Evolutionary conservation across 2,329 filamentous ascomycete genomes (phyloP), one percentile per base, ranked within the genome.

Genomic region (Beauveria sp.): DNA sequence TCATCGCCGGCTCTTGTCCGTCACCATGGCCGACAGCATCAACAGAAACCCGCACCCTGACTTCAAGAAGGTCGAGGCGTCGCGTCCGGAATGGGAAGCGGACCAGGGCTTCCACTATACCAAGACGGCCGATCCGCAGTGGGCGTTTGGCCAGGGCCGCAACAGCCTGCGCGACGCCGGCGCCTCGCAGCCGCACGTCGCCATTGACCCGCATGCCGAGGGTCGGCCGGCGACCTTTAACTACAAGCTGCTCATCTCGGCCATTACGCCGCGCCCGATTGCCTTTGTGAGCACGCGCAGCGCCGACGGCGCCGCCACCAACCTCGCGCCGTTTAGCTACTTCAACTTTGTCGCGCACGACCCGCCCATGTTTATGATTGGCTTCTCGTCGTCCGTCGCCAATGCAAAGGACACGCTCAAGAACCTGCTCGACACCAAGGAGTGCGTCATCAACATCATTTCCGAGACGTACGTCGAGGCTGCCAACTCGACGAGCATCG

Each of bases 181-280:
- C 63, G 61, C 62, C 42, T 62, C 51, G 59, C 83, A 85, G 63
- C 56, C 60, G 38, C 90, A 96, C 75, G 74, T 93, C 65, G 78
- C 86, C 70, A 96, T 97, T 68, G 88, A 96, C 73, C 93, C 93
- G 0, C 86, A 93, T 72, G 87, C 81, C 61, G 77, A 85, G 30
- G 89, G 86, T 38, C 83, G 93, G 0, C 81, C 86, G 0, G 75
- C 84, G 0, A 76, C 79, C 1, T 86, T 83, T 76, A 97, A 97
- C 81, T 97, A 98, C 83, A 96, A 96, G 76, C 83, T 97, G 16
- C 79, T 97, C 64, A 96, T 97, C 73, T 90, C 86, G 20, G 86
- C 85, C 65, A 85, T 97, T 66, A 82, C 92, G 18, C 93, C 93
- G 1, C 85, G 93, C 14, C 93, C 93, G 14, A 88, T 97, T 70